Base-by-base conservation (phyloP, 2,329 filamentous ascomycete species). In the Botrytis squamosa region DNA sequence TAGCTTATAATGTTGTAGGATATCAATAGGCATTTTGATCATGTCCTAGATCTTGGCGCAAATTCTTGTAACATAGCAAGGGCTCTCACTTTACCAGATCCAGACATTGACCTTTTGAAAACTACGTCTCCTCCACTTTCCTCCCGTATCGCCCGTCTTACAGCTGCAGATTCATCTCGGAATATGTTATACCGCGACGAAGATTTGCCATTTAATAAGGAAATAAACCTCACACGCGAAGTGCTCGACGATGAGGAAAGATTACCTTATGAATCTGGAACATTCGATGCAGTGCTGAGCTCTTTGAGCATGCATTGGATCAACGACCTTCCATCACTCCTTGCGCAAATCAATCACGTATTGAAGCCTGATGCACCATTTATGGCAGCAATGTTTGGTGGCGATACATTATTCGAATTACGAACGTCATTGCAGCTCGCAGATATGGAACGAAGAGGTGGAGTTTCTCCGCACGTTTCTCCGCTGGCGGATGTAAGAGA, bases 301-400 rank as follows among this genome's bases (percentile, higher is more conserved):
- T 97, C 92, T 73, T 85, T 97, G 74, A 95, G 92, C 74, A 86
- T 99, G 81, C 96, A 99, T 83, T 99, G 96, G 96, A 92, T 98
- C 86, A 99, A 99, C 82, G 94, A 99, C 82, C 88, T 99, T 8
- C 96, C 96, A 0, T 93, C 92, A 1, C 85, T 97, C 18, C 87
- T 99, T 3, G 86, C 90, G 1, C 93, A 97, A 81, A 92, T 98
- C 81, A 97, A 97, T 85, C 88, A 89, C 77, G 85, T 97, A 49
- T 87, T 99, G 40, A 97, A 97, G 83, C 94, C 95, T 0, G 96
- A 99, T 82, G 88, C 89, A 73, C 94, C 97, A 1, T 97, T 99
- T 81, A 91, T 99, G 65, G 95, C 93, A 22, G 95, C 95, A 77
- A 99, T 99, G 95, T 91, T 97, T 75, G 96, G 96, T 73, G 96